These are phyloP conservation scores for Epichloe aotearoae DNA, from an alignment of 2,329 filamentous ascomycete genomes.

Conservation along the genomic window DNA sequence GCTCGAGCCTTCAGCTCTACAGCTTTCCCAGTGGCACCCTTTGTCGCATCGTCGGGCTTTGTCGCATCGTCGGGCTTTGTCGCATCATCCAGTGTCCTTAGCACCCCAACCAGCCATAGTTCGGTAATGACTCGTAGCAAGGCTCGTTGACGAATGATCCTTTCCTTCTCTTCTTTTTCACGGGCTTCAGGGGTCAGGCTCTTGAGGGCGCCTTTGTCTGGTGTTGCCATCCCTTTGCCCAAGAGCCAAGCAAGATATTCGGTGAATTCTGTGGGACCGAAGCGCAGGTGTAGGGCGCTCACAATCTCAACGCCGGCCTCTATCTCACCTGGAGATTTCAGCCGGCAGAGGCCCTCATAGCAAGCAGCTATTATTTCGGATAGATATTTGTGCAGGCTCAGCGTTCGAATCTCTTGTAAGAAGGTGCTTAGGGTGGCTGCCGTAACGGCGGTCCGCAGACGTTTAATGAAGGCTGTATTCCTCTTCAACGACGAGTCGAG, in stretches of 20 bases:
- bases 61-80: conserved; percentile 48
- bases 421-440: conserved; percentile 69
- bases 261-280: conserved; percentile 82
- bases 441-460: conserved; percentile 79
- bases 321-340: conserved; percentile 86
- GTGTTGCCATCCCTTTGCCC: conserved; percentile 79
- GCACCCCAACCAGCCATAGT: conserved; percentile 81
- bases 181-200: conserved; percentile 66
- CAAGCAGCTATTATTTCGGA: conserved; percentile 94
- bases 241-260: conserved; percentile 85
- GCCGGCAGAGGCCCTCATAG: conserved; percentile 83
- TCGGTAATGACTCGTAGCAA: conserved; percentile 86
- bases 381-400: conserved; percentile 91
- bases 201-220: conserved; percentile 76
- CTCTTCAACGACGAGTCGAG: conserved; percentile 95
- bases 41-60: conserved; percentile 49
- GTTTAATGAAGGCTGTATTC: conserved; percentile 96
- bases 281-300: conserved; percentile 89
- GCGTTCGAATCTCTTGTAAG: conserved; percentile 74
- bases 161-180: conserved; percentile 93
- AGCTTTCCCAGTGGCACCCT: conserved; percentile 48
- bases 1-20: conserved; percentile 44
- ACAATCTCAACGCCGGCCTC: conserved; percentile 85
- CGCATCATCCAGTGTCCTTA: conserved; percentile 65
- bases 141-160: conserved; percentile 70